A percentile compares a stretch with the other conserved stretches of the same genome.
These are phyloP conservation scores for Diaporthe helianthi DNA, from an alignment of 2,329 filamentous ascomycete genomes.

Conservation along the genomic window DNA sequence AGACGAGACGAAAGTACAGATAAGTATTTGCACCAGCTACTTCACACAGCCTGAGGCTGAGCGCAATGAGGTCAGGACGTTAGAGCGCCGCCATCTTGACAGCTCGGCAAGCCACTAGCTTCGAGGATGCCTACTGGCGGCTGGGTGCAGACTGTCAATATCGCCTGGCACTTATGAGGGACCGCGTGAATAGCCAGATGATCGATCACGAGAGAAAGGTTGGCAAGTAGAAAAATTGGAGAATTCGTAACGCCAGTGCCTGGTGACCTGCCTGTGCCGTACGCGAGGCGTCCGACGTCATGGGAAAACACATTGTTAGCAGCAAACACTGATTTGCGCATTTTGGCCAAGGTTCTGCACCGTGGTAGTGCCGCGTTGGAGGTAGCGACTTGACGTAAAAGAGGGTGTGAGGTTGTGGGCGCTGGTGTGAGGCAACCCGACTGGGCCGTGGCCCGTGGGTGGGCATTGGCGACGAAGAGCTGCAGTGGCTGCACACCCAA, in stretches of 20 bases:
- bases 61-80: not conserved
- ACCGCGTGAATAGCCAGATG: not conserved
- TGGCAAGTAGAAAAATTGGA: constrained; percentile 21
- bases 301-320: constrained; percentile 1
- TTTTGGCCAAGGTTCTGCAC: not conserved
- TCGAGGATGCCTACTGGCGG: not conserved
- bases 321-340: not conserved
- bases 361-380: not conserved
- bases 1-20: no score
- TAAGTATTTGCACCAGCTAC: constrained; percentile 22
- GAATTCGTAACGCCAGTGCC: constrained; percentile 16
- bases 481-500: constrained; percentile 17
- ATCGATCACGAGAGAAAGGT: constrained; percentile 15
- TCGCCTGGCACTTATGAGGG: not conserved
- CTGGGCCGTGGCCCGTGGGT: constrained; percentile 14
- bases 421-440: constrained; percentile 16
- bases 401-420: constrained; percentile 8
- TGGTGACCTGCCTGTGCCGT: constrained; percentile 12
- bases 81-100: constrained; percentile 19
- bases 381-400: not conserved
- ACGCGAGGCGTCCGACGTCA: not conserved
- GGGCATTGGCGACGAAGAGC: constrained; percentile 5
- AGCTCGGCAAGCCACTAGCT: constrained; percentile 11
- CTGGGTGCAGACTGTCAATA: not conserved
- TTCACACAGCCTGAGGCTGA: constrained; percentile 24